A percentile compares a stretch with the other conserved stretches of the same genome.
These are phyloP conservation scores for Fonsecaea pedrosoi DNA, from an alignment of 2,329 filamentous ascomycete species.

Conservation along the genomic window DNA sequence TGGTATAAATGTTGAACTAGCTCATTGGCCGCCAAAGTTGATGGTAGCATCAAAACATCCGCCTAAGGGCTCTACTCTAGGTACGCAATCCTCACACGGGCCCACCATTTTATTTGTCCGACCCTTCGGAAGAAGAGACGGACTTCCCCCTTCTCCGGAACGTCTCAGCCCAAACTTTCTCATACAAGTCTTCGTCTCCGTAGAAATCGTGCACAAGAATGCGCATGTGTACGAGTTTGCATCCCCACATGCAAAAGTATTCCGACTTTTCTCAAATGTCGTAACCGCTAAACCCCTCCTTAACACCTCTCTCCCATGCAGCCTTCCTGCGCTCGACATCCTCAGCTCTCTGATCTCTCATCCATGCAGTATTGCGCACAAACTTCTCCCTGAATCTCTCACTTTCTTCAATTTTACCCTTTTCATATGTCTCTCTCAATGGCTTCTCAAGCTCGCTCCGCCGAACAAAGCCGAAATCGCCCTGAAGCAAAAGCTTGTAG, in stretches of 20 bases:
- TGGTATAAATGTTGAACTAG: no score
- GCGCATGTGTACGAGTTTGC: neutral
- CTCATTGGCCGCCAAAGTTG: neutral
- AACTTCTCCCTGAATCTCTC: conserved; percentile 61
- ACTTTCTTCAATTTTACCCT: conserved; percentile 50
- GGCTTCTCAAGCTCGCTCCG: conserved; percentile 44
- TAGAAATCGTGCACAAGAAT: conserved; percentile 1
- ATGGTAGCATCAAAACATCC: neutral
- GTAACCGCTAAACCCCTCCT: conserved; percentile 37
- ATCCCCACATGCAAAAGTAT: conserved; percentile 1
- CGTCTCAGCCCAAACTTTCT: neutral
- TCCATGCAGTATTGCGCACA: conserved; percentile 60
- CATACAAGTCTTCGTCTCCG: neutral
- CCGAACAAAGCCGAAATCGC: conserved; percentile 67
- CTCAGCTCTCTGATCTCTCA: conserved; percentile 57
- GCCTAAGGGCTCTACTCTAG: neutral
- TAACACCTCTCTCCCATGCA: conserved; percentile 37
- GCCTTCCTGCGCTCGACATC: conserved; percentile 50
- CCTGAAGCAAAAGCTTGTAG: conserved; percentile 76
- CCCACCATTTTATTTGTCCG: neutral
- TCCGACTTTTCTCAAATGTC: conserved; percentile 27
- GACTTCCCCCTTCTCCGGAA: neutral
- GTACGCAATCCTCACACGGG: neutral
- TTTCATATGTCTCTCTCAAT: conserved; percentile 39
- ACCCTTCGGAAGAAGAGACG: neutral